Conservation (phyloP, 106 monocot genomes). For the Gastrodia elata region DNA sequence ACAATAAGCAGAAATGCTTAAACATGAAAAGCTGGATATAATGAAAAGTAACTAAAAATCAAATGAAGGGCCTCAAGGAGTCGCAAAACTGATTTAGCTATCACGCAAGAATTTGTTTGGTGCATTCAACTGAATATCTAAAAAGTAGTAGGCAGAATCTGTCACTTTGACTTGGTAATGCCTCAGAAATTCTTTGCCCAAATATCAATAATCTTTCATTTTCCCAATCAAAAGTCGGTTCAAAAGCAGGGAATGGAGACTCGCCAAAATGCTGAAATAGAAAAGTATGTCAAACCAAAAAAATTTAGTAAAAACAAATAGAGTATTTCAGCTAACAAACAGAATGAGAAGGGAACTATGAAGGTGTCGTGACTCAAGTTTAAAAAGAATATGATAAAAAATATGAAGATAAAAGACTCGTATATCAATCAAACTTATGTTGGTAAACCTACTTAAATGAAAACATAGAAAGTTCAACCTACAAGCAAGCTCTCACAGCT, state of each 20-base stretch:
- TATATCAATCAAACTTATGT: background rate
- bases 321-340: background rate
- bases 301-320: background rate
- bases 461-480: background rate
- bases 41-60: too few relatives aligned
- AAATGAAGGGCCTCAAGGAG: background rate
- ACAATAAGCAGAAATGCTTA: background rate
- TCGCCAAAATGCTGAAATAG: slow-evolving; percentile 72
- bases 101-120: too few relatives aligned
- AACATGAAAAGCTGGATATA: background rate
- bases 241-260: slow-evolving; percentile 91
- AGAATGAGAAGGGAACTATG: background rate
- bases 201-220: slow-evolving; percentile 85
- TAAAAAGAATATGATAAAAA: background rate
- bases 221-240: slow-evolving; percentile 99
- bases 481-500: background rate
- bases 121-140: background rate
- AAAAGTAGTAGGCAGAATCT: slow-evolving; percentile 33
- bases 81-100: background rate
- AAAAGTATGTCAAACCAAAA: background rate
- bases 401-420: background rate
- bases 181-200: slow-evolving; percentile 79
- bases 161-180: slow-evolving; percentile 35
- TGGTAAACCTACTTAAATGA: background rate
- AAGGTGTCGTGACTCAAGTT: background rate